A percentile compares a stretch with the other conserved stretches of the same genome.
Conservation (phyloP, 257 asterid species). For the Capsicum chinense region DNA sequence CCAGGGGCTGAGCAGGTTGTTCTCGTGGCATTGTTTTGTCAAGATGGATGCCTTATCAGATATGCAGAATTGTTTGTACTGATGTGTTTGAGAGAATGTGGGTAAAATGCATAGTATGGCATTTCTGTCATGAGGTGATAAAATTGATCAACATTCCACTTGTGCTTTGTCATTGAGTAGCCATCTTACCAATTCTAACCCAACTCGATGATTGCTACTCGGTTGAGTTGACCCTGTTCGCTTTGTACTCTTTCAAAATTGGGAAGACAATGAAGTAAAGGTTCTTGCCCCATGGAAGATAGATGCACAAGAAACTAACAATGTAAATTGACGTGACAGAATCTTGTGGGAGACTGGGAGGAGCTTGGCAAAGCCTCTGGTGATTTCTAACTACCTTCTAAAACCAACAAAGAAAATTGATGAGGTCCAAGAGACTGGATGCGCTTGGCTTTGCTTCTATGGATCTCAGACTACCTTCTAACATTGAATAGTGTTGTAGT, state of each 20-base stretch:
- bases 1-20: conserved; percentile 3
- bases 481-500: no score
- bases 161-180: background rate
- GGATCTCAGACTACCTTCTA: background rate
- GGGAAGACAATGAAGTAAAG: background rate
- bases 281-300: background rate
- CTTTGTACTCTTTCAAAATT: background rate
- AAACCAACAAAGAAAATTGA: background rate
- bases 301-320: background rate
- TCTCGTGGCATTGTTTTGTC: background rate
- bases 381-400: background rate
- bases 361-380: background rate
- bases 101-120: background rate
- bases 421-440: background rate
- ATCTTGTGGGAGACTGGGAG: background rate
- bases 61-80: conserved; percentile 2
- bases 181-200: background rate
- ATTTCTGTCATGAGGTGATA: background rate
- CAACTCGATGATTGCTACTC: background rate
- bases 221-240: background rate
- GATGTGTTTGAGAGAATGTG: background rate
- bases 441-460: background rate
- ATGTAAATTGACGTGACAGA: background rate
- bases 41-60: conserved; percentile 2
- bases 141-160: background rate